Evolutionary conservation across 73 alveolate species (phyloP).

Genomic region (Uronychia binucleata): DNA sequence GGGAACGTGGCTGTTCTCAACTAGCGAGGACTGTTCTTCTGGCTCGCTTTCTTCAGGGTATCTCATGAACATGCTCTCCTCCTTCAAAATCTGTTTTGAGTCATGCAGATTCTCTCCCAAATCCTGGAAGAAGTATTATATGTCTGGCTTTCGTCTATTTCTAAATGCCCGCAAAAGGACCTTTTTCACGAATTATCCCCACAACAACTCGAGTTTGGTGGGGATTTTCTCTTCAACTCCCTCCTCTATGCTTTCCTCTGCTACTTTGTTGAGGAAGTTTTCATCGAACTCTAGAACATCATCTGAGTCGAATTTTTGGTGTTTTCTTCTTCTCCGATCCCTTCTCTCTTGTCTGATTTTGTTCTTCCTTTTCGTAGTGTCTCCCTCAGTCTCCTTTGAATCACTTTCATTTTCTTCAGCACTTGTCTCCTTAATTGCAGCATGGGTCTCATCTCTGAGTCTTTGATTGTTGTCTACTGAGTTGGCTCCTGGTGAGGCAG

Average conservation of each 20-base stretch:
- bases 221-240: too few species aligned
- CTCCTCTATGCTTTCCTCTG: too few species aligned
- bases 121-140: background rate
- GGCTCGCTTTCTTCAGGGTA: too few species aligned
- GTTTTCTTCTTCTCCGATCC: background rate
- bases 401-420: constrained; percentile 1
- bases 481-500: background rate
- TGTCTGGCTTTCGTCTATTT: background rate
- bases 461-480: background rate
- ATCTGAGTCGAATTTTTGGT: background rate
- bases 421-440: background rate
- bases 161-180: background rate
- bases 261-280: too few species aligned
- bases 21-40: background rate
- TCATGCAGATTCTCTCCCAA: background rate
- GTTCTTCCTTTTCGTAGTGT: background rate
- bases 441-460: background rate
- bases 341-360: background rate
- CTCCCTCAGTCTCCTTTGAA: background rate
- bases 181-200: background rate
- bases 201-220: too few species aligned
- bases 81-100: background rate
- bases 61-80: background rate
- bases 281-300: too few species aligned
- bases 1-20: background rate